Evolutionary conservation across 192 early-diverging fungal species (phyloP), one percentile per base, ranked within the genome.

Genomic region (Jimgerdemannia flammicorona): DNA sequence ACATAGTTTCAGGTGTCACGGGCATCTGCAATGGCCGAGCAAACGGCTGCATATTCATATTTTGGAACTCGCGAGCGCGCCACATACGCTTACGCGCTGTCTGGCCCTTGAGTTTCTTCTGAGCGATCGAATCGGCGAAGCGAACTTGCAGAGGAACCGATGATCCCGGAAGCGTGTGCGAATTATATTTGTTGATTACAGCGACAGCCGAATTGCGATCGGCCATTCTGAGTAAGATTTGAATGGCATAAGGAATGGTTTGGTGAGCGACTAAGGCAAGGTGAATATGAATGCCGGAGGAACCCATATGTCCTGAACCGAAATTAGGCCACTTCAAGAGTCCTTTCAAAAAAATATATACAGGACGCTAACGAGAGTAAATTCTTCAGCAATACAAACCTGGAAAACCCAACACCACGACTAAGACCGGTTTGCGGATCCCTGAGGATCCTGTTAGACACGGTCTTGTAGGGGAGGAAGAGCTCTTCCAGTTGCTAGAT

Each of bases 401-500:
- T 82, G 10, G 87, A 93, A 84, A 96, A 96, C 3, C 95, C 95
- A 6, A 95, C 94, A 43, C 95, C 93, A 44, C 92, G 87, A 76
- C 88, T 90, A 40, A 84, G 77, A 0, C 90, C 88, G 3, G 85
- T 91, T 64, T 81, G 77, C 41, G 86, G 76, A 77, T 95, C 93
- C 19, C 90, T 83, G 3, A 96, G 84, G 75, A 96, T 95, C 42
- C 91, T 85, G 11, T 88, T 90, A 4, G 93, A 94, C 3, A 94
- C 77, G 39, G 94, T 90, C 0, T 78, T 72, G 74, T 87, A 85
- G 11, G 93, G 92, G 4, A 81, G 75, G 59, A 95, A 88, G 72
- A 96, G 70, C 20, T 88, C 86, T 18, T 87, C 79, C 70, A 96
- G 70, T 74, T 86, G 76, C 81, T 85, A 75, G 66, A 9, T 29